Base-by-base conservation (phyloP, 140 eudicot species). In the Erigeron philadelphicus region DNA sequence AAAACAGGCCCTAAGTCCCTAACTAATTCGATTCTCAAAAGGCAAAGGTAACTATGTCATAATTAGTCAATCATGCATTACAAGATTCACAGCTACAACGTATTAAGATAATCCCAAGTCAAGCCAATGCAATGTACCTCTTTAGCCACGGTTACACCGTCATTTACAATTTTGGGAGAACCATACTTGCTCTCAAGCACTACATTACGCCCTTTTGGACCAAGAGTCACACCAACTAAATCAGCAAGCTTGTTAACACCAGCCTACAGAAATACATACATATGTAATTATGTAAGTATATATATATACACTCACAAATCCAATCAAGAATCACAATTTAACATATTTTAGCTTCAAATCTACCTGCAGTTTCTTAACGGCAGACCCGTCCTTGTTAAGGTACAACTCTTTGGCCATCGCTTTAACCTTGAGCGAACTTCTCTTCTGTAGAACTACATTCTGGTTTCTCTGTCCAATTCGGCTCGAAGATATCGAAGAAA, bases 191-290 rank as follows among this genome's bases (percentile, higher is more conserved):
- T 85, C 70, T 88, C 92, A 38, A 88, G 63, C 2, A 88, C 95
- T 10, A 88, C 95, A 75, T 88, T 88, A 9, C 95, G 82, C 12
- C 92, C 95, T 67, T 88, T 88, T 19, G 95, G 95, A 52, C 95
- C 95, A 23, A 79, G 73, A 64, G 95, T 88, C 40, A 88, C 91
- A 16, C 91, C 95, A 8, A 88, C 95, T 53, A 88, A 68, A 85
- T 88, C 95, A 6, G 95, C 95, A 78, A 88, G 91, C 78, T 88
- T 88, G 82, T 88, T 88, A 8, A 88, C 95, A 63, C 95, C 95
- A 18, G 84, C 82, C 88, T 77, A 64, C 66, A 52, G 50, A 42
- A 40, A 45, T 53, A 40, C 5, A 25, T 55, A 38, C 75, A 38
- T 4, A 63, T 12, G 46, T 55, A 64, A 31, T 77, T 42, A 64